Evolutionary conservation across 257 asterid genomes (phyloP).

Genomic region (Przewalskia tangutica): DNA sequence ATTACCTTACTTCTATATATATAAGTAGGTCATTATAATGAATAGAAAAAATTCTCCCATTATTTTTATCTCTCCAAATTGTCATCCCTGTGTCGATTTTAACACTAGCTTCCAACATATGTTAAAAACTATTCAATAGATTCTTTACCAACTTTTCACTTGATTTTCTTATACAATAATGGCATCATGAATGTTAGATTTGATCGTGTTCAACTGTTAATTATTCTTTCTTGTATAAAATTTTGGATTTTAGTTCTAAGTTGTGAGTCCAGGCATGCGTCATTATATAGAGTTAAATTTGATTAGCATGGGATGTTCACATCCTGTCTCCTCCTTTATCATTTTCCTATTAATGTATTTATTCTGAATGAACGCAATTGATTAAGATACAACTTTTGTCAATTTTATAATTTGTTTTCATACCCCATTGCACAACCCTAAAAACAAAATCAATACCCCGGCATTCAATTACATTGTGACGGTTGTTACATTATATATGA

Average conservation of each 20-base stretch:
- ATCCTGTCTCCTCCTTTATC: background rate
- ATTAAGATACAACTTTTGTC: background rate
- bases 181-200: background rate
- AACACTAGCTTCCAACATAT: no score
- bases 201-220: background rate
- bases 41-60: no score
- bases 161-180: background rate
- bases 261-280: background rate
- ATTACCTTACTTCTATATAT: no score
- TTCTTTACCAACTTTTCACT: background rate
- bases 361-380: background rate
- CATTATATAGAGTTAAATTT: background rate
- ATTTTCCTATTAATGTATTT: background rate
- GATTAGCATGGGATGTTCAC: background rate
- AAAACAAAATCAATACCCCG: background rate
- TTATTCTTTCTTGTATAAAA: background rate
- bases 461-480: background rate
- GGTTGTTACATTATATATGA: background rate
- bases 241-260: background rate
- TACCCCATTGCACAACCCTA: background rate
- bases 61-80: no score
- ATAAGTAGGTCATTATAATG: no score
- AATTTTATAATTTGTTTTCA: background rate
- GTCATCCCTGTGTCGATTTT: no score
- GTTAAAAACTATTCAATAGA: background rate